Percentiles rank a stretch among this genome's conserved stretches.
Conservation (phyloP, 805 yeast species). For the Candida ipomoeae region DNA sequence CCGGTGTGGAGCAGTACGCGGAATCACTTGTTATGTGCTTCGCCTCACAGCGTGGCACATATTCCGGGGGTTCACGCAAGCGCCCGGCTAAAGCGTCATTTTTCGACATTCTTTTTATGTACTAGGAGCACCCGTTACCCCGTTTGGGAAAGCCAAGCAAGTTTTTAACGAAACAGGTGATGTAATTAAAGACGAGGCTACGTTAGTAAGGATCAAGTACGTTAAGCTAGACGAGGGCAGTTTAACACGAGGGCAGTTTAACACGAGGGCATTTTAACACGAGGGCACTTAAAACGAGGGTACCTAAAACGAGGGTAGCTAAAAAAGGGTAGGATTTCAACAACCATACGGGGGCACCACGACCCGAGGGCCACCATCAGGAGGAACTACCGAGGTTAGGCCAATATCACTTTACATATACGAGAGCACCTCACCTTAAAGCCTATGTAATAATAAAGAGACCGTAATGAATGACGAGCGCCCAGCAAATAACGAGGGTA, state of each 20-base stretch:
- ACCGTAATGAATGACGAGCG: background rate
- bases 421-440: too few species aligned
- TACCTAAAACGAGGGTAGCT: too few species aligned
- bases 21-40: background rate
- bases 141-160: background rate
- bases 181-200: background rate
- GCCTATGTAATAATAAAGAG: too few species aligned
- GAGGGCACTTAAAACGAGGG: too few species aligned
- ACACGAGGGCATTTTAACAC: too few species aligned
- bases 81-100: background rate
- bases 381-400: too few species aligned
- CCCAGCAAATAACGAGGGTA: background rate
- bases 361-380: too few species aligned
- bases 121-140: background rate
- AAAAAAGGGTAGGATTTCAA: too few species aligned
- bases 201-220: background rate
- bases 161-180: background rate
- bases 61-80: background rate
- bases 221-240: too few species aligned
- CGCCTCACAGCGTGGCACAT: background rate
- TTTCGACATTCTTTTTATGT: background rate
- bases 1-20: background rate
- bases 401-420: too few species aligned
- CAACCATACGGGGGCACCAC: too few species aligned
- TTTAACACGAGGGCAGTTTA: too few species aligned